phyloP scores from a whole-genome alignment of 495 filamentous ascomycete genomes.

The Penicillium salamii region DNA sequence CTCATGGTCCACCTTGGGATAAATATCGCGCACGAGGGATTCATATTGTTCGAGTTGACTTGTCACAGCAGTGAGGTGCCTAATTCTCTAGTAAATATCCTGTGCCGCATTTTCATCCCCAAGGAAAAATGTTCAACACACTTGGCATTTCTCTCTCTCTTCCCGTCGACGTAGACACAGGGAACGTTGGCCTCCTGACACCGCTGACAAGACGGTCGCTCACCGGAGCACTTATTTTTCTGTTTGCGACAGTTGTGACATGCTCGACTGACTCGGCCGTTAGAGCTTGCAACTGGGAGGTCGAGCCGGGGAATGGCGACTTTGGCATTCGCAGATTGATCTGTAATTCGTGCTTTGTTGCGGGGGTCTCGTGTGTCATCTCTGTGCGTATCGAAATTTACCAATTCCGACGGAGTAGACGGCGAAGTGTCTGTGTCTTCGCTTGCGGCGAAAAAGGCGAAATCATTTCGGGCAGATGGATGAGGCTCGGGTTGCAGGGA shows the following conservation, averaged over 20 bases:
- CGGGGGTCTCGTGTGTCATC: not conserved
- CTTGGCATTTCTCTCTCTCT: slow-evolving; percentile 4
- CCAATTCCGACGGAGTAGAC: not conserved
- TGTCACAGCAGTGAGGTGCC: slow-evolving; percentile 11
- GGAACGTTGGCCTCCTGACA: not conserved
- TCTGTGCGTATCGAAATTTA: not conserved
- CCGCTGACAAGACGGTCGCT: not conserved
- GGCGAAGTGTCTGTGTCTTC: not conserved
- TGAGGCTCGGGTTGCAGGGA: not conserved
- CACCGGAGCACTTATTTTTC: slow-evolving; percentile 5
- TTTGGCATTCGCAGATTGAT: not conserved
- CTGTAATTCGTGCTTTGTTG: not conserved
- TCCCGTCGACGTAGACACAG: slow-evolving; percentile 2
- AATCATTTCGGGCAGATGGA: not conserved
- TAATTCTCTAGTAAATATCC: slow-evolving; percentile 23
- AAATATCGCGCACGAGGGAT: slow-evolving; percentile 31
- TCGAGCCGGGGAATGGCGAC: slow-evolving; percentile 6
- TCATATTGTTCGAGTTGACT: slow-evolving; percentile 17
- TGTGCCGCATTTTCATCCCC: not conserved
- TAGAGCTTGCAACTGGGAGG: not conserved
- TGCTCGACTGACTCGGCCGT: slow-evolving; percentile 3
- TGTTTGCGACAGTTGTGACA: slow-evolving; percentile 4
- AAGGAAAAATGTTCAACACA: not conserved
- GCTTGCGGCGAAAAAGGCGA: not conserved
- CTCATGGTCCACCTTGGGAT: slow-evolving; percentile 23